A percentile compares a stretch with the other conserved stretches of the same genome.
These are phyloP conservation scores for Ophiognomonia clavigignenti-juglandacearum DNA, from an alignment of 2,329 filamentous ascomycete genomes.

Conservation along the genomic window DNA sequence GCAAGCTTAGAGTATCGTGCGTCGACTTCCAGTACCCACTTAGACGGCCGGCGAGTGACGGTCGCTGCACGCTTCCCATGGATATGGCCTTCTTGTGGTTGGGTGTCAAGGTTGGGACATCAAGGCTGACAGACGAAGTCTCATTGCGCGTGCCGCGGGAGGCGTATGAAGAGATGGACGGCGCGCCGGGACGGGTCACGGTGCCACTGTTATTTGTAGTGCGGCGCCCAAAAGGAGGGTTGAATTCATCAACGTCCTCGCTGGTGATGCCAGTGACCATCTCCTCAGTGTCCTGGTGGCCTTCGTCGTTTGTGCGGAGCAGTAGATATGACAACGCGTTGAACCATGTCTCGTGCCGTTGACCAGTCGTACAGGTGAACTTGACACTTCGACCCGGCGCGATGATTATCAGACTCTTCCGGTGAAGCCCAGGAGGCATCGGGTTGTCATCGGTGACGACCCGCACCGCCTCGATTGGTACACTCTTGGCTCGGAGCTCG, in stretches of 20 bases:
- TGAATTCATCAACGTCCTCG: conserved; percentile 74
- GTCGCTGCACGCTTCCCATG: conserved; percentile 4
- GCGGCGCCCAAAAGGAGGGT: conserved; percentile 52
- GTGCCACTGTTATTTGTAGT: conserved; percentile 40
- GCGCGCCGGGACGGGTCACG: conserved; percentile 43
- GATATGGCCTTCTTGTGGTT: conserved; percentile 33
- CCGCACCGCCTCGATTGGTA: conserved; percentile 86
- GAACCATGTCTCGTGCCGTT: conserved; percentile 97
- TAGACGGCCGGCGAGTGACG: conserved; percentile 37
- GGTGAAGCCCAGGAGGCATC: conserved; percentile 88
- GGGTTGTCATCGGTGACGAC: conserved; percentile 94
- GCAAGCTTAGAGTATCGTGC: conserved; percentile 46
- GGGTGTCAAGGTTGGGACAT: conserved; percentile 52
- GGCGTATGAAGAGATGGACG: conserved; percentile 75
- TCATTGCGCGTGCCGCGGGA: conserved; percentile 62
- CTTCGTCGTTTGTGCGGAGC: conserved; percentile 65
- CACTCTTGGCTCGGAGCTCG: conserved; percentile 79
- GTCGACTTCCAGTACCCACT: conserved; percentile 56
- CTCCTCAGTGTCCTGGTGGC: conserved; percentile 57
- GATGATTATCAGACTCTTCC: conserved; percentile 86
- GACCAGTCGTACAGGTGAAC: conserved; percentile 89
- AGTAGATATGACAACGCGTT: conserved; percentile 93
- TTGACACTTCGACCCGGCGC: conserved; percentile 86
- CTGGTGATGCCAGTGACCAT: conserved; percentile 52
- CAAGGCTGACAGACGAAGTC: conserved; percentile 51